phyloP scores from a whole-genome alignment of 2,329 filamentous ascomycete species.

The Aspergillus quadricinctus region DNA sequence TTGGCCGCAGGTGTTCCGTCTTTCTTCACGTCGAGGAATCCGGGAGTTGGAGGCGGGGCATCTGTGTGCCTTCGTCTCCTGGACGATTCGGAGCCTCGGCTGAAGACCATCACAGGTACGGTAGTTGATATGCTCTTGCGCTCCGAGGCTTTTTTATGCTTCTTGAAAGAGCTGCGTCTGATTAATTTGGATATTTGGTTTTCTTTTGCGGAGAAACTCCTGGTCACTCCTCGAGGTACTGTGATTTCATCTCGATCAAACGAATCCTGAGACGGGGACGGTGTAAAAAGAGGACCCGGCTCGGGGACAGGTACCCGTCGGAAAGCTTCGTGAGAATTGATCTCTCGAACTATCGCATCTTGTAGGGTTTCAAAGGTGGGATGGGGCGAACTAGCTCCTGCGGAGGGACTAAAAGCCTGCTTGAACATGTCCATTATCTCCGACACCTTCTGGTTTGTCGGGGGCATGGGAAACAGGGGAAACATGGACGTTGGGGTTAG shows the following conservation, averaged over 20 bases:
- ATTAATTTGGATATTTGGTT: conserved; percentile 28
- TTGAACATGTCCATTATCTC: conserved; percentile 42
- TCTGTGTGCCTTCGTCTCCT: conserved; percentile 38
- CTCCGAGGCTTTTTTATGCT: conserved; percentile 23
- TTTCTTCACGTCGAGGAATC: conserved; percentile 22
- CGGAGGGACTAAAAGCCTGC: conserved; percentile 30
- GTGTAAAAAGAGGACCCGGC: conserved; percentile 32
- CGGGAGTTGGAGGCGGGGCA: conserved; percentile 32
- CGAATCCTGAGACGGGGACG: conserved; percentile 20
- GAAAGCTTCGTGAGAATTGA: conserved; percentile 43
- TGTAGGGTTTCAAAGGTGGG: conserved; percentile 40
- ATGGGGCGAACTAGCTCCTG: conserved; percentile 24
- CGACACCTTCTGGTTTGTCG: conserved; percentile 30
- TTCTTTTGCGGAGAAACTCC: conserved; percentile 27
- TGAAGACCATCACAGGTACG: conserved; percentile 18
- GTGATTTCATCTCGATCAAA: conserved; percentile 16
- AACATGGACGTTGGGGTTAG: conserved; percentile 22
- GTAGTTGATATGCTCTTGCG: conserved; percentile 29
- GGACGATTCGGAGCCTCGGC: conserved; percentile 16
- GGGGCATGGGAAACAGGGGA: conserved; percentile 19
- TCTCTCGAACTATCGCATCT: conserved; percentile 41
- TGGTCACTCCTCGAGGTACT: conserved; percentile 14
- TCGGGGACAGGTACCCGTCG: conserved; percentile 29
- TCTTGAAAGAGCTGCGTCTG: conserved; percentile 29
- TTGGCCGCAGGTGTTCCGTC: conserved; percentile 1